Base-by-base conservation (phyloP, 345 rosid species). In the Eutrema japonicum region DNA sequence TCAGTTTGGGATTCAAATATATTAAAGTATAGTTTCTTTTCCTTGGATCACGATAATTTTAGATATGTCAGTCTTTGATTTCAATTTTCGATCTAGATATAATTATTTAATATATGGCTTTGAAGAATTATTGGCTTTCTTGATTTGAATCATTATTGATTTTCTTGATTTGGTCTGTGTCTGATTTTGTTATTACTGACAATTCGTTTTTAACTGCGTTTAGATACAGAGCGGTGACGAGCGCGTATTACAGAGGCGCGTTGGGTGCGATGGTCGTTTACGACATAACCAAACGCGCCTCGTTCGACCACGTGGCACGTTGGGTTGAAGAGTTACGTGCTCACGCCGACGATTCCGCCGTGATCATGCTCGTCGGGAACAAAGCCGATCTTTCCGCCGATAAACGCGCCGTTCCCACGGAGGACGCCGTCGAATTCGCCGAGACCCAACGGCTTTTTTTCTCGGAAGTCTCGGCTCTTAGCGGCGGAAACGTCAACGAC, bases 161-260 rank as follows among this genome's bases (percentile, higher is more conserved):
- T 59, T 26, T 37, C 37, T 57, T 46, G 57, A 70, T 45, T 56
- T 45, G 54, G 32, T 30, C 52, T 10, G 11, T 38, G n/a, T 56
- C 32, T 48, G 42, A 10, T 38, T 29, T 12, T 35, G 42, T 45
- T 27, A 6, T 32, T 7, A 47, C 12, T 3, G 51, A 47, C 35
- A 10, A 5, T 29, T 7, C 11, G 29, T 2, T 42, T 10, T 32
- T 35, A 2, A 45, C 16, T 22, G 45, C 41, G 41, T 68, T 61
- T 42, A 90, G 96, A 80, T 90, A 90, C 81, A 75, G 93, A 61
- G 96, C 96, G 4, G 96, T 86, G 9, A 88, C 96, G 35, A 92
- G 97, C 49, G 92, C 90, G 9, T 88, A 89, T 62, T 86, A 87
- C 58, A 85, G 91, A 73, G 95, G 97, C 3, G 91, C 93, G 54